phyloP scores from a whole-genome alignment of 2,329 filamentous ascomycete genomes.

The Fusarium armeniacum region DNA sequence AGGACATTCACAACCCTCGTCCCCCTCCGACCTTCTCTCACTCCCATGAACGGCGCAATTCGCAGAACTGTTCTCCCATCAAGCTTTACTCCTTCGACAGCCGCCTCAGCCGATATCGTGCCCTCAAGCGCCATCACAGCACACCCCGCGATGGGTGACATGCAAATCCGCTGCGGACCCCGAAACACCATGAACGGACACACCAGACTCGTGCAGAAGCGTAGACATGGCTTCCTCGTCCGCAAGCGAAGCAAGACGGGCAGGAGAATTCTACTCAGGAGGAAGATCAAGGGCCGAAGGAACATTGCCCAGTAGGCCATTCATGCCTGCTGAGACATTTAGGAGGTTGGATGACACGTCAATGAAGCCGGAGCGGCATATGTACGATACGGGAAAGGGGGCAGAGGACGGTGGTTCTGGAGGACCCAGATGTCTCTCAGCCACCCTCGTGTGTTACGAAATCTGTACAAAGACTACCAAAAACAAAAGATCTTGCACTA shows the following conservation, averaged over 20 bases:
- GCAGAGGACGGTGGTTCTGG: constrained; percentile 26
- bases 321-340: neutral
- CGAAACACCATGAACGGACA: constrained; percentile 69
- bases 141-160: constrained; percentile 65
- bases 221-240: constrained; percentile 69
- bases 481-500: constrained; percentile 23
- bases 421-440: constrained; percentile 8
- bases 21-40: constrained; percentile 63
- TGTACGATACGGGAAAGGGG: constrained; percentile 45
- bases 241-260: constrained; percentile 66
- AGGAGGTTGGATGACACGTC: constrained; percentile 16
- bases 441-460: constrained; percentile 38
- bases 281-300: constrained; percentile 67
- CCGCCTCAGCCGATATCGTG: constrained; percentile 60
- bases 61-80: constrained; percentile 50
- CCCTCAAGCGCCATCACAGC: constrained; percentile 62
- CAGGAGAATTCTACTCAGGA: constrained; percentile 65
- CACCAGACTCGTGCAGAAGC: constrained; percentile 70
- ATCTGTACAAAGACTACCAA: constrained; percentile 44
- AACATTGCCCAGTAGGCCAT: constrained; percentile 49
- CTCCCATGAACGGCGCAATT: constrained; percentile 52
- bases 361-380: constrained; percentile 19
- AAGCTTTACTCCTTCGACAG: constrained; percentile 51
- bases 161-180: constrained; percentile 71
- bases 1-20: constrained; percentile 66